These are phyloP conservation scores for Globisporangium cylindrosporum DNA, from an alignment of 352 stramenopile genomes.

Conservation along the genomic window DNA sequence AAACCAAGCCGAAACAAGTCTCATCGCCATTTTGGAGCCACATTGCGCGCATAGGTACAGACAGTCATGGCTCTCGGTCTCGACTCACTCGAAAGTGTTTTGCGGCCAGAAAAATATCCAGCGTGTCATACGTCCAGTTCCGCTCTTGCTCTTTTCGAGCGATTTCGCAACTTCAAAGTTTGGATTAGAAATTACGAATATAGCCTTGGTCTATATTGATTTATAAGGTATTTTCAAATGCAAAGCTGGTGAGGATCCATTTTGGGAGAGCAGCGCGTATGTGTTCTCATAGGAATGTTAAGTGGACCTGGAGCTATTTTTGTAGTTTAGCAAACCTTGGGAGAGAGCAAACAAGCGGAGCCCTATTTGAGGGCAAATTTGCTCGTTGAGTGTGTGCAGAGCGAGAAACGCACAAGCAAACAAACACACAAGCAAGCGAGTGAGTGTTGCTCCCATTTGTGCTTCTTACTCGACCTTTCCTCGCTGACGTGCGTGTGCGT, in stretches of 20 bases:
- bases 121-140: not conserved
- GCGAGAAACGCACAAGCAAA: slow-evolving; percentile 2
- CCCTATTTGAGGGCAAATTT: not conserved
- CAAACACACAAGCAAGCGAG: not conserved
- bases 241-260: not conserved
- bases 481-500: slow-evolving; percentile 3
- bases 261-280: not conserved
- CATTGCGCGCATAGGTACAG: not conserved
- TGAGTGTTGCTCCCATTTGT: not conserved
- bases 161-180: not conserved
- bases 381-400: not conserved
- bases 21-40: not conserved
- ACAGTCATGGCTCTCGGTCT: too few species aligned
- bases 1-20: not conserved
- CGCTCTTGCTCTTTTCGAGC: not conserved
- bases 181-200: not conserved
- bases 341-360: slow-evolving; percentile 2
- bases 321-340: not conserved
- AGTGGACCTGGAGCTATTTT: not conserved
- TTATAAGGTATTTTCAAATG: not conserved
- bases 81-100: too few species aligned
- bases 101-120: slow-evolving; percentile 2
- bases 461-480: not conserved
- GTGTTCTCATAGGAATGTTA: not conserved
- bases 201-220: not conserved